Evolutionary conservation across 257 asterid genomes (phyloP), one percentile per base, ranked within the genome.

Genomic region (Solanum lignicaule): DNA sequence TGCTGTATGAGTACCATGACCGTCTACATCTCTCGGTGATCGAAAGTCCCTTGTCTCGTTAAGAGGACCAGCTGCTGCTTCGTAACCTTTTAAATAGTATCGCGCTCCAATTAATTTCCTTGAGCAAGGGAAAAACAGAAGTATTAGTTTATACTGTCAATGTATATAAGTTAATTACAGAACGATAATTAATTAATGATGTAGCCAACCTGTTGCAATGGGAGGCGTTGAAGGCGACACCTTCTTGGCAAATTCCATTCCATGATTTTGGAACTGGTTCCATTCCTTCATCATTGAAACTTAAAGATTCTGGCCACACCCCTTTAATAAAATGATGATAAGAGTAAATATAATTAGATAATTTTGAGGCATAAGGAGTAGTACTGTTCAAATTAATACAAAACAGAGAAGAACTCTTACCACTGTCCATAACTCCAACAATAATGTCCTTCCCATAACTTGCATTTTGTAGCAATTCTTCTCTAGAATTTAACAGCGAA

Each of bases 1-100:
- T 18, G 95, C 58, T 7, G 94, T 87, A 89, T 93, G 95, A 32
- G 92, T 93, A 1, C 94, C 94, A 73, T 92, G 94, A 18, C 94
- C 91, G 52, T 88, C 20, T 25, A 60, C 38, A 60, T 92, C 94
- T 13, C 95, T 86, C 0, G 93, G 89, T 1, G 94, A 91, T 52
- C 72, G 66, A 68, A 78, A 89, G 83, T 93, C 94, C n/a, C 39
- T n/a, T 13, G 38, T 89, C 11, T 79, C 27, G 48, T 91, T 74
- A 2, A 91, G 87, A 7, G 87, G 89, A 29, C 94, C 94, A 23
- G 1, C 60, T 15, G 7, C 7, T 48, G 60, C 60, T 0, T 48
- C 60, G 23, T 48, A 48, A 15, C 60, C 52, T 46, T 46, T 46
- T 15, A 46, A 46, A 46, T 46, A 46, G 58, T 48, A 48, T 48